Base-by-base conservation (phyloP, 1,284 basidiomycete species). In the Ceraceosorus bombacis region DNA sequence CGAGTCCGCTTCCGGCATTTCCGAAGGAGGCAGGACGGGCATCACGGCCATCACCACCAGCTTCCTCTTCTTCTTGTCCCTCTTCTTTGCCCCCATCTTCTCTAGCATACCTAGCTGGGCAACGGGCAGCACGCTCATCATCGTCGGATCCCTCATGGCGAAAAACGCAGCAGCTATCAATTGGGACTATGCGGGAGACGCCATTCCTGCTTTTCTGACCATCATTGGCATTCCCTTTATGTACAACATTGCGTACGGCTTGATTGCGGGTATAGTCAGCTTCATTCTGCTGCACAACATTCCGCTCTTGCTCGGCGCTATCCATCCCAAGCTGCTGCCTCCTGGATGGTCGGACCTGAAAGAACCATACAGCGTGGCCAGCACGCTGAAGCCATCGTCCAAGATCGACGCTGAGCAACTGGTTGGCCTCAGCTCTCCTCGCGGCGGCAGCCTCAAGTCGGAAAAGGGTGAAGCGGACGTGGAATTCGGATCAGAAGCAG, bases 71-170 rank as follows among this genome's bases (percentile, higher is more conserved):
- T 88, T 92, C 79, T 43, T 61, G n/a, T 39, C 46, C 39, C 53
- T 61, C 40, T 93, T 93, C 83, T 93, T 93, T 72, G 85, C 89
- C 9, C 90, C 90, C 4, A 88, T 93, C 72, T 91, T 93, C 67
- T 87, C 88, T 13, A 88, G 86, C 15, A 89, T 93, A 64, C 90
- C 90, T 0, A 72, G 85, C 0, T 93, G 89, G 88, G 89, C 90
- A 1, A 93, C 90, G 0, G 90, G 90, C 5, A 87, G 88, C 61
- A 89, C 89, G 5, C 81, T 93, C 53, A 84, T 90, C 62, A 87
- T 93, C 62, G 89, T 91, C 46, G 90, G 90, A 36, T 88, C 86
- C 37, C 81, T 92, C 75, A 93, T 93, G 90, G 89, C 90, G 74
- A 83, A 86, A 72, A 91, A 89, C 73, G 87, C 88, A 10, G 83